Evolutionary conservation across 148 eudicot genomes (phyloP).

Genomic region (Beta vulgaris): DNA sequence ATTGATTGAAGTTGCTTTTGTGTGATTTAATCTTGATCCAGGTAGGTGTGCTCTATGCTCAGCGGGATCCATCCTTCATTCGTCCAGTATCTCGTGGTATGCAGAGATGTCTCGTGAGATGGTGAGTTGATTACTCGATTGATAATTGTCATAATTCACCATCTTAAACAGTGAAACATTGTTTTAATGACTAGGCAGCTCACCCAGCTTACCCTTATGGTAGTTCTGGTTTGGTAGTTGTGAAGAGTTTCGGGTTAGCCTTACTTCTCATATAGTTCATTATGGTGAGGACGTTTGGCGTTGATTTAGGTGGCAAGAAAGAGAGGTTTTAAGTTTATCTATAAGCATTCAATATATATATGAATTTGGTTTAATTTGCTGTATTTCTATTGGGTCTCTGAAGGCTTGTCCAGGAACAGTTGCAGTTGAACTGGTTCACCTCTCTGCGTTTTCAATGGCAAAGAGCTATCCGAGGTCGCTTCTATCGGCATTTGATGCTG

Average conservation of each 20-base stretch:
- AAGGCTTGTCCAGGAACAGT: slow-evolving; percentile 90
- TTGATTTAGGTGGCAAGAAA: not conserved
- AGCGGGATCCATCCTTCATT: slow-evolving; percentile 83
- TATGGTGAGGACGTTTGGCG: too few relatives aligned
- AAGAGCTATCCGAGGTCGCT: slow-evolving; percentile 77
- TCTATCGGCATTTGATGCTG: slow-evolving; percentile 88
- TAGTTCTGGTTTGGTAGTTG: not conserved
- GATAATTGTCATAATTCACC: not conserved
- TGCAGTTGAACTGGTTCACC: slow-evolving; percentile 47
- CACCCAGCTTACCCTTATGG: not conserved
- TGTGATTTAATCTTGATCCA: slow-evolving; percentile 27
- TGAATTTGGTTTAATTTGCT: slow-evolving; percentile 18
- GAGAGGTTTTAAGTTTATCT: not conserved
- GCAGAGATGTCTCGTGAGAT: slow-evolving; percentile 94
- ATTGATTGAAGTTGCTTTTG: slow-evolving; percentile 8
- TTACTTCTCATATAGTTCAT: not conserved
- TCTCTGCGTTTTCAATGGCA: slow-evolving; percentile 66
- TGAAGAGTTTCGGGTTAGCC: not conserved
- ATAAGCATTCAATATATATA: not conserved
- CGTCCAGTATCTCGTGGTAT: slow-evolving; percentile 84
- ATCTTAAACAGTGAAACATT: not conserved
- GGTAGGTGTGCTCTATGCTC: slow-evolving; percentile 89
- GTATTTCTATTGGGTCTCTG: slow-evolving; percentile 14
- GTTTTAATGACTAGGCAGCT: not conserved
- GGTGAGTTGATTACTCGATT: slow-evolving; percentile 48